A percentile compares a stretch with the other conserved stretches of the same genome.
Conservation (phyloP, 1,284 basidiomycete genomes). For the Sporisorium reilianum region DNA sequence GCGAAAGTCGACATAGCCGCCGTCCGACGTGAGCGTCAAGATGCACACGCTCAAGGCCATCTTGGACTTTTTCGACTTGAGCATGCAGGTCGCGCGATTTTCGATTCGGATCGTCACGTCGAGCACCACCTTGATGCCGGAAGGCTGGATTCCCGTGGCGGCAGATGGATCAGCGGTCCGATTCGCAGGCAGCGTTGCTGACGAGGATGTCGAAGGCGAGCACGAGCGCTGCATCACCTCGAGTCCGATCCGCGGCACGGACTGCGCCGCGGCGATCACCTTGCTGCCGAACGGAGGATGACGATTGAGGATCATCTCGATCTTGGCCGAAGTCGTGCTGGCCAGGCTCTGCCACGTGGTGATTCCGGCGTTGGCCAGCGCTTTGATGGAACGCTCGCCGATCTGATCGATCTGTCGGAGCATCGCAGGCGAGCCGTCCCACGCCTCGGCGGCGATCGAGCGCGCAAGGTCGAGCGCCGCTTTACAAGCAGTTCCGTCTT, state of each 20-base stretch:
- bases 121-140: slow-evolving; percentile 21
- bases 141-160: not conserved
- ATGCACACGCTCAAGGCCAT: slow-evolving; percentile 41
- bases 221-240: slow-evolving; percentile 40
- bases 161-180: not conserved
- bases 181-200: not conserved
- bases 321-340: slow-evolving; percentile 28
- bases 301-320: slow-evolving; percentile 59
- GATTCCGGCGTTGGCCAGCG: slow-evolving; percentile 50
- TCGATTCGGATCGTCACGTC: slow-evolving; percentile 35
- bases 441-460: slow-evolving; percentile 78
- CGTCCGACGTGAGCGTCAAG: slow-evolving; percentile 35
- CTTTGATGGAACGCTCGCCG: slow-evolving; percentile 77
- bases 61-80: slow-evolving; percentile 44
- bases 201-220: not conserved
- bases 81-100: slow-evolving; percentile 40
- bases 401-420: slow-evolving; percentile 82
- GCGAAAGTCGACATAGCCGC: slow-evolving; percentile 49
- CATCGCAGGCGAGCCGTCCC: slow-evolving; percentile 84
- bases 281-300: slow-evolving; percentile 56
- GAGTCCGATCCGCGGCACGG: slow-evolving; percentile 46
- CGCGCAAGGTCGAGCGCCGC: slow-evolving; percentile 57
- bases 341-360: slow-evolving; percentile 38
- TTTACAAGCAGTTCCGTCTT: slow-evolving; percentile 49
- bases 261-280: slow-evolving; percentile 36